Evolutionary conservation across 2,329 filamentous ascomycete species (phyloP).

Genomic region (Talaromyces rugulosus): DNA sequence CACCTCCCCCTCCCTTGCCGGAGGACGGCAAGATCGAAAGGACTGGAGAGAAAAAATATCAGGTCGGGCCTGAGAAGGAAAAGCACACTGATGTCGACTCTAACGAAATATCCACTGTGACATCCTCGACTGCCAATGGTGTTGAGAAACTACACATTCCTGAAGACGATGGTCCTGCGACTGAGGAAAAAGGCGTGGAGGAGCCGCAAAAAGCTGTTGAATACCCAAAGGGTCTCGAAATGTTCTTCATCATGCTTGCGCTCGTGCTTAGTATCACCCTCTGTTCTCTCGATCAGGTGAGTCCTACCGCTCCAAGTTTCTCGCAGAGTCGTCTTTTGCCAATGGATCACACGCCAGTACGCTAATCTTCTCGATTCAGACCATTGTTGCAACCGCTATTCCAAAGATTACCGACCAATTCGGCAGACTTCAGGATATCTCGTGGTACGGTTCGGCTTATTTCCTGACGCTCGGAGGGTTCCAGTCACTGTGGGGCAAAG

Average conservation of each 20-base stretch:
- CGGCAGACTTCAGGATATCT: slow-evolving; percentile 24
- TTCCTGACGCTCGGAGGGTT: slow-evolving; percentile 30
- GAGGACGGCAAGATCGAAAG: not conserved
- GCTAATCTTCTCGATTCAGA: slow-evolving; percentile 15
- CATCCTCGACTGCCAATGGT: not conserved
- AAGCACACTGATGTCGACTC: not conserved
- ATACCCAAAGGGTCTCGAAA: not conserved
- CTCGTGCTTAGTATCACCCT: slow-evolving; percentile 15
- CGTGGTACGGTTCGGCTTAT: slow-evolving; percentile 33
- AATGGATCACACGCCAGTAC: not conserved
- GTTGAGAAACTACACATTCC: not conserved
- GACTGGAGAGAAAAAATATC: not conserved
- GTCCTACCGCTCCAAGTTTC: slow-evolving; percentile 7
- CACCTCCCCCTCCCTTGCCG: not conserved
- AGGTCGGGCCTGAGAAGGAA: not conserved
- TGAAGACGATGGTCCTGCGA: not conserved
- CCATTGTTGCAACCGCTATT: slow-evolving; percentile 30
- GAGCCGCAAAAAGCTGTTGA: not conserved
- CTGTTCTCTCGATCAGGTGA: slow-evolving; percentile 14
- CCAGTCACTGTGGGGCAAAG: slow-evolving; percentile 27
- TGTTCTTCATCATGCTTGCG: slow-evolving; percentile 12
- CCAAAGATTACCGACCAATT: slow-evolving; percentile 22
- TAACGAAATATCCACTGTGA: not conserved
- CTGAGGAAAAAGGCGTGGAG: not conserved
- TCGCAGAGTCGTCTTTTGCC: not conserved